Percentiles rank a stretch among this genome's conserved stretches.
These are phyloP conservation scores for Pinus albicaulis DNA, from an alignment of 75 land plant species.

Conservation along the genomic window DNA sequence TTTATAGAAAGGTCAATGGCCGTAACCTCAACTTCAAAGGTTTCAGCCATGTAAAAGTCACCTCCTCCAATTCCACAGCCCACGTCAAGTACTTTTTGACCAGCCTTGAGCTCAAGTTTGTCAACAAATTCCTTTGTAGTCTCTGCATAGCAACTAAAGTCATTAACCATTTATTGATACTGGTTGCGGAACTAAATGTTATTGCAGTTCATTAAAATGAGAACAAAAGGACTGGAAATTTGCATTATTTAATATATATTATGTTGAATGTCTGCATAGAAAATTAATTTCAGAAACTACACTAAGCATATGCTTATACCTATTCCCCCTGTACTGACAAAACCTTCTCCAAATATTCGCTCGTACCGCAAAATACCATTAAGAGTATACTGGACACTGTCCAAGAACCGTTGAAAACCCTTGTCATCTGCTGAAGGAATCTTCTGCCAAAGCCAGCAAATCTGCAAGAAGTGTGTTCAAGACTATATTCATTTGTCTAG, in stretches of 20 bases:
- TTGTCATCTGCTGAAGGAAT: conserved; percentile 57
- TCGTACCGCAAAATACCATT: conserved; percentile 98
- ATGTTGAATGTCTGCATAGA: conserved; percentile 25
- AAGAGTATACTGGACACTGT: conserved; percentile 78
- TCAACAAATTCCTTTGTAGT: conserved; percentile 97
- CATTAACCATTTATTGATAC: too few relatives aligned
- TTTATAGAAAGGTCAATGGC: conserved; percentile 99
- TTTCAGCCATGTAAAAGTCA: conserved; percentile 99
- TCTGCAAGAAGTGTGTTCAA: conserved; percentile 43
- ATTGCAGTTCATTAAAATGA: neutral
- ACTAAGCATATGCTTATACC: conserved; percentile 35
- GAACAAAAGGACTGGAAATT: neutral
- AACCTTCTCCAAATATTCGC: conserved; percentile 95
- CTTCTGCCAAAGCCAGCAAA: conserved; percentile 98
- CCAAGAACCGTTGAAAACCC: conserved; percentile 89
- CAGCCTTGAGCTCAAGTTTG: conserved; percentile 81
- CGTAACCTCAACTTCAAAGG: conserved; percentile 81
- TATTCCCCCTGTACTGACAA: conserved; percentile 96
- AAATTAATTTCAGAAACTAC: neutral
- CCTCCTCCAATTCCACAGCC: conserved; percentile 99
- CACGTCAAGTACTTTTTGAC: conserved; percentile 93
- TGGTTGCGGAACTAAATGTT: neutral
- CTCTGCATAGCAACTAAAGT: conserved; percentile 44
- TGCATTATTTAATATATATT: neutral
- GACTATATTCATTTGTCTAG: neutral